Evolutionary conservation across 352 stramenopile species (phyloP), one percentile per base, ranked within the genome.

Genomic region (Phytophthora sojae): DNA sequence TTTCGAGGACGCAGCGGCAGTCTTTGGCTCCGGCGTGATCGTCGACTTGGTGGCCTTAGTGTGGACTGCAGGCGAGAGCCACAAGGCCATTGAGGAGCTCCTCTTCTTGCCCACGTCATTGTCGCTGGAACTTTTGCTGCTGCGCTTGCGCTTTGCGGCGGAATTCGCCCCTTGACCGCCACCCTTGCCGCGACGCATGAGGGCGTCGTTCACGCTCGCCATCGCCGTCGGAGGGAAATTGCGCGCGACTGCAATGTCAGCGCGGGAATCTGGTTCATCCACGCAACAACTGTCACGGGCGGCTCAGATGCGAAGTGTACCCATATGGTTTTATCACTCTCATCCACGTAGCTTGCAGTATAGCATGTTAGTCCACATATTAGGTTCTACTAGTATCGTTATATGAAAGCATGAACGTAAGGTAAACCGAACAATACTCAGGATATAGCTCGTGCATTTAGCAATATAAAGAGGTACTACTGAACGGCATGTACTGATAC

Each of bases 401-500:
- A 44, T 44, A 44, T n/a, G 0, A 44, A 44, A 6, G 17, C 15
- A 44, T 17, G 6, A 17, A 0, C 12, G 37, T 44, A 44, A 7
- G 3, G 6, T 0, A 44, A 3, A n/a, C 12, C 2, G 2, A 3
- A 6, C 0, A 6, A 7, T 44, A 44, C 37, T n/a, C 29, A 21
- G 21, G 21, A 1, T 21, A 21, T 21, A 21, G 21, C 21, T 21
- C 21, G 21, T 21, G 21, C 21, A 21, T 21, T 21, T 21, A 21
- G 21, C 21, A 21, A 21, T 21, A 21, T 21, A 44, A 7, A 7
- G 37, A 44, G 37, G 37, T 17, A n/a, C 37, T 44, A 44, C 5
- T 17, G 12, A n/a, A 44, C 5, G 15, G 37, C 37, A 44, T 65
- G 64, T 62, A 2, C 2, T 25, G 47, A 69, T 70, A 70, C 11